Evolutionary conservation across 2,329 filamentous ascomycete genomes (phyloP).

Genomic region (Fusarium denticulatum): DNA sequence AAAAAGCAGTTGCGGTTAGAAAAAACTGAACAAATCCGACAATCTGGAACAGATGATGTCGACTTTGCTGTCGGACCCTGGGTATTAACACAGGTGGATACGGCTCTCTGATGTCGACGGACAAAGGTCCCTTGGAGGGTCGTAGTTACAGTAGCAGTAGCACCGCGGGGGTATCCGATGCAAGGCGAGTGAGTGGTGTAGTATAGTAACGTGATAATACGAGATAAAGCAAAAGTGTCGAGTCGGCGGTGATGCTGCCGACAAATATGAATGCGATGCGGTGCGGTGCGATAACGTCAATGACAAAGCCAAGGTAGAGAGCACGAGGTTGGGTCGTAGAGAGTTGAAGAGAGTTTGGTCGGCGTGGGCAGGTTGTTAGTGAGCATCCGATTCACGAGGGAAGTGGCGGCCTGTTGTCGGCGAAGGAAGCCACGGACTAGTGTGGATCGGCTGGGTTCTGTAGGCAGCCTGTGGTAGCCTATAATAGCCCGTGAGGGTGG

Average conservation of each 20-base stretch:
- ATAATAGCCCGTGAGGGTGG: conserved; percentile 2
- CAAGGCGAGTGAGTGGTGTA: conserved; percentile 14
- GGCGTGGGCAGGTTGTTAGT: conserved; percentile 17
- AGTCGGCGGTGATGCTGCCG: not conserved
- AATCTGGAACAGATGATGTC: conserved; percentile 20
- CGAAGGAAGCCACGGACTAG: conserved; percentile 30
- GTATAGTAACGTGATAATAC: conserved; percentile 15
- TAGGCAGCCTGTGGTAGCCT: not conserved
- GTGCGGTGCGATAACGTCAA: conserved; percentile 11
- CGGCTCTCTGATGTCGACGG: not conserved
- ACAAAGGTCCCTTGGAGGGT: conserved; percentile 26
- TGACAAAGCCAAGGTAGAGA: conserved; percentile 15
- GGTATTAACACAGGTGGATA: conserved; percentile 42
- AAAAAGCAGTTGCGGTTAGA: conserved; percentile 1
- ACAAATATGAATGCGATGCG: conserved; percentile 14
- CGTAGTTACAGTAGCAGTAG: not conserved
- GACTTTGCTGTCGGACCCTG: conserved; percentile 34
- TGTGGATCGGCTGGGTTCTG: conserved; percentile 22
- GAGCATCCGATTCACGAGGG: conserved; percentile 30
- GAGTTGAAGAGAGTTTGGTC: conserved; percentile 12
- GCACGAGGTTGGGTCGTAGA: conserved; percentile 22
- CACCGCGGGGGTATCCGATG: conserved; percentile 32
- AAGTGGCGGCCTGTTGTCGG: conserved; percentile 35
- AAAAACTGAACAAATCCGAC: conserved; percentile 14
- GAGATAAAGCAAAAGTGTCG: conserved; percentile 1